phyloP scores from a whole-genome alignment of 1,139 yeast species.

The Scheffersomyces segobiensis region DNA sequence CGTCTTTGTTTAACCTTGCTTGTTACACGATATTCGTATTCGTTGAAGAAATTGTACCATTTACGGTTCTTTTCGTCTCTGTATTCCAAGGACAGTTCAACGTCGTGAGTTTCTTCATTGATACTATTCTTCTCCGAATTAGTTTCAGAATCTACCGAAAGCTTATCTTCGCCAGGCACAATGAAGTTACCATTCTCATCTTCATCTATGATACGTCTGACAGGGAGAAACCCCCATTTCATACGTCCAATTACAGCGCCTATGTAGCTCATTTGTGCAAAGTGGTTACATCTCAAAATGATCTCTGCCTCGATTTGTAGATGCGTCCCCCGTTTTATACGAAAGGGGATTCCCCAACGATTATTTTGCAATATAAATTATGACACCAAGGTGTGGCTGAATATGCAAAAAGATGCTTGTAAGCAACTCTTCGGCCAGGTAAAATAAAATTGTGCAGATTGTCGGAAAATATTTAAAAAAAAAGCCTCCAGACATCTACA shows the following conservation, averaged over 20 bases:
- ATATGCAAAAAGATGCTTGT: neutral
- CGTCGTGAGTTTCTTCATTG: constrained; percentile 1
- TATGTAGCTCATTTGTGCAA: neutral
- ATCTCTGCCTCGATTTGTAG: neutral
- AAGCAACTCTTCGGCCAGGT: neutral
- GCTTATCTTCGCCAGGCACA: neutral
- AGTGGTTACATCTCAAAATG: neutral
- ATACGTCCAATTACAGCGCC: constrained; percentile 25
- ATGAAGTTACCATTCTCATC: constrained; percentile 17
- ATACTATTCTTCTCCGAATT: constrained; percentile 1
- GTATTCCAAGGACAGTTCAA: constrained; percentile 34
- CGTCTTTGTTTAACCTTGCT: constrained; percentile 34
- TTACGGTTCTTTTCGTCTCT: constrained; percentile 62
- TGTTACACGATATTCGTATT: constrained; percentile 56
- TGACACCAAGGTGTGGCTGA: neutral
- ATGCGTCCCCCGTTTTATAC: neutral
- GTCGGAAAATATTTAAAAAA: no score
- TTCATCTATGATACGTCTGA: constrained; percentile 46
- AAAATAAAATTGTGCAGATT: neutral
- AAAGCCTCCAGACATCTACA: neutral
- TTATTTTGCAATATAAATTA: neutral
- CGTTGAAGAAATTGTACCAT: constrained; percentile 67
- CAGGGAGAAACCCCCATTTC: constrained; percentile 53
- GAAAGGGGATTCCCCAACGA: neutral
- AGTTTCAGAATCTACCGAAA: neutral